phyloP scores from a whole-genome alignment of 1,284 basidiomycete species.

The Thelephora terrestris region DNA sequence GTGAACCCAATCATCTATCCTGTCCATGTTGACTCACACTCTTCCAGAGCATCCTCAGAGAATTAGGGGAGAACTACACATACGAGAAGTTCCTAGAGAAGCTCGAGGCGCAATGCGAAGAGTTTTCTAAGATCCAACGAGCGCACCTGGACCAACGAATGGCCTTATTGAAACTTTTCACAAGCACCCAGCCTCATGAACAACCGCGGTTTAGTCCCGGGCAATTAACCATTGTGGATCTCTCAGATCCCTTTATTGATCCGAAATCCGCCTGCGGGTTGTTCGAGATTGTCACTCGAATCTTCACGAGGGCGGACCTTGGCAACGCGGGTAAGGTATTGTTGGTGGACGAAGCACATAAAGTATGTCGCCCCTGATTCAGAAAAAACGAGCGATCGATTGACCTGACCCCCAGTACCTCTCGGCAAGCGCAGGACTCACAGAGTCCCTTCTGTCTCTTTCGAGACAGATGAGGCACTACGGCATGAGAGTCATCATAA shows the following conservation, averaged over 20 bases:
- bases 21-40: background rate
- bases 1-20: background rate
- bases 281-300: conserved; percentile 52
- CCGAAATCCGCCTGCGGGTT: conserved; percentile 49
- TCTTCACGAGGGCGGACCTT: conserved; percentile 48
- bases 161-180: conserved; percentile 15
- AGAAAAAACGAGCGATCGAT: background rate
- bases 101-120: conserved; percentile 8
- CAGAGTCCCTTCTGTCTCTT: conserved; percentile 21
- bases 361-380: conserved; percentile 29
- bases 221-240: conserved; percentile 21
- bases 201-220: conserved; percentile 15
- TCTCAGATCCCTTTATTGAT: conserved; percentile 62
- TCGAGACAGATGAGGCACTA: conserved; percentile 26
- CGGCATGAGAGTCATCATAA: conserved; percentile 23
- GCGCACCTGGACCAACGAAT: conserved; percentile 17
- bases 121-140: conserved; percentile 16
- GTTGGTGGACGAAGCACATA: conserved; percentile 63
- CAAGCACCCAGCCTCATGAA: conserved; percentile 7
- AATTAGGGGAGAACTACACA: conserved; percentile 16
- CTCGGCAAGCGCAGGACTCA: conserved; percentile 18
- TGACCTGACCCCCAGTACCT: conserved; percentile 14
- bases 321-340: conserved; percentile 48
- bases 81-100: conserved; percentile 14
- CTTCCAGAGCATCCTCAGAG: conserved; percentile 16